Percentiles rank a stretch among this genome's conserved stretches.
Conservation (phyloP, 371 early-diverging fungal genomes). For the Rhizopus sp. region DNA sequence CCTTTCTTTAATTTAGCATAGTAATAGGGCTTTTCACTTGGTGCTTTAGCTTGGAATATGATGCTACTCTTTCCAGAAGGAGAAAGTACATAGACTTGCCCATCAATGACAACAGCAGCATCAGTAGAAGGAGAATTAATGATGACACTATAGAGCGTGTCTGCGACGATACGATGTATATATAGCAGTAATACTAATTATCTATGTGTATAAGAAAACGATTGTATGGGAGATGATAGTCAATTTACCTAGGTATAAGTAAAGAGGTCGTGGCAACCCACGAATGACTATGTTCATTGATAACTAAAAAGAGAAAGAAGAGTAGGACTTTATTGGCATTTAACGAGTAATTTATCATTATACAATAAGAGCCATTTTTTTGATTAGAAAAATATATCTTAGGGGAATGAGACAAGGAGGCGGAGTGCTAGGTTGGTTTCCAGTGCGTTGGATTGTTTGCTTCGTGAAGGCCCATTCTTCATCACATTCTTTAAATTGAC, state of each 20-base stretch:
- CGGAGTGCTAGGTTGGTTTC: no score
- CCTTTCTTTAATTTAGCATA: slow-evolving; percentile 19
- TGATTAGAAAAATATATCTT: no score
- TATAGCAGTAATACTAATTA: slow-evolving; percentile 2
- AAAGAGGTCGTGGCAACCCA: neutral
- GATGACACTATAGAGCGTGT: slow-evolving; percentile 19
- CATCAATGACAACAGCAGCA: slow-evolving; percentile 13
- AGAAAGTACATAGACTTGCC: slow-evolving; percentile 3
- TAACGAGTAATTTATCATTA: no score
- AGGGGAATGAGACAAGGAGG: no score
- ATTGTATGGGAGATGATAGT: no score
- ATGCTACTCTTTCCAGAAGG: slow-evolving; percentile 13
- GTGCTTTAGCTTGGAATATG: slow-evolving; percentile 20
- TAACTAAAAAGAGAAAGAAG: neutral
- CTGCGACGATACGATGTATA: neutral
- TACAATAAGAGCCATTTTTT: no score
- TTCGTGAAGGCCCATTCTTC: no score
- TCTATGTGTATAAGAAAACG: no score
- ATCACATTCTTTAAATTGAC: no score
- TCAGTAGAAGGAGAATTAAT: slow-evolving; percentile 8
- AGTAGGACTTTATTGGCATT: neutral
- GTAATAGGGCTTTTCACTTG: slow-evolving; percentile 10
- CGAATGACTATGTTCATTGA: neutral
- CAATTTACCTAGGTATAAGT: neutral
- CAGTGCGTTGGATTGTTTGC: no score